A percentile compares a stretch with the other conserved stretches of the same genome.
phyloP scores from a whole-genome alignment of 2,329 filamentous ascomycete genomes.

The Pseudogymnoascus sp. region DNA sequence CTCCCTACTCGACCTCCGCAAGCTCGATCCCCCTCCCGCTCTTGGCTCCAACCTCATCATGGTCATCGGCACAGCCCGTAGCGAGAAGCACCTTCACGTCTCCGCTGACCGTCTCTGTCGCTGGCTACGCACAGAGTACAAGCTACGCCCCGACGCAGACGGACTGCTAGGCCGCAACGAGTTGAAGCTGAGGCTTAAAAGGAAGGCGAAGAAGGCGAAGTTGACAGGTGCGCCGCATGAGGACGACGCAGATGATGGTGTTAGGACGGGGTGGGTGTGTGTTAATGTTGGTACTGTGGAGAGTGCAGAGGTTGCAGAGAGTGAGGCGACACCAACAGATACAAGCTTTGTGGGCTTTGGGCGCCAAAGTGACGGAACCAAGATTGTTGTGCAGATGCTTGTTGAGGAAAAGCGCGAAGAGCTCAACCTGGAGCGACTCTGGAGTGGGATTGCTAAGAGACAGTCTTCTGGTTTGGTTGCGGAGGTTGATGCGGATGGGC shows the following conservation, averaged over 20 bases:
- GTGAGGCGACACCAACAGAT: conserved; percentile 37
- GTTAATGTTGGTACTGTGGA: conserved; percentile 74
- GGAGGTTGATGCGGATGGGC: not conserved
- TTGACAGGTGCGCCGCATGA: conserved; percentile 61
- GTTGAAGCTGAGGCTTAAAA: conserved; percentile 74
- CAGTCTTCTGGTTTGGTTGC: not conserved
- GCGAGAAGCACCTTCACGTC: conserved; percentile 87
- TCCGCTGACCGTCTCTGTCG: conserved; percentile 83
- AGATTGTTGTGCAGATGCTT: conserved; percentile 63
- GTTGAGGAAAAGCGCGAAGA: conserved; percentile 62
- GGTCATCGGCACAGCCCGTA: conserved; percentile 84
- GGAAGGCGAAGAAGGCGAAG: conserved; percentile 74
- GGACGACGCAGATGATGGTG: conserved; percentile 67
- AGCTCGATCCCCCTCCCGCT: conserved; percentile 76
- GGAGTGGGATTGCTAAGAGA: conserved; percentile 30
- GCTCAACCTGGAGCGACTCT: conserved; percentile 58
- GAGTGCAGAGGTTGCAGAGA: conserved; percentile 33
- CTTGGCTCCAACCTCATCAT: conserved; percentile 85
- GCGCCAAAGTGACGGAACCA: conserved; percentile 43
- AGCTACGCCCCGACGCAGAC: conserved; percentile 70
- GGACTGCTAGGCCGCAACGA: conserved; percentile 85
- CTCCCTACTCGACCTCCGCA: conserved; percentile 70
- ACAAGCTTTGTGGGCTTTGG: conserved; percentile 71
- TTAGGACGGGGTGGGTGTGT: conserved; percentile 92
- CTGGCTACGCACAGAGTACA: conserved; percentile 68